Evolutionary conservation across 176 grass and related monocot genomes (phyloP), one percentile per base, ranked within the genome.

Genomic region (Musa beccarii): DNA sequence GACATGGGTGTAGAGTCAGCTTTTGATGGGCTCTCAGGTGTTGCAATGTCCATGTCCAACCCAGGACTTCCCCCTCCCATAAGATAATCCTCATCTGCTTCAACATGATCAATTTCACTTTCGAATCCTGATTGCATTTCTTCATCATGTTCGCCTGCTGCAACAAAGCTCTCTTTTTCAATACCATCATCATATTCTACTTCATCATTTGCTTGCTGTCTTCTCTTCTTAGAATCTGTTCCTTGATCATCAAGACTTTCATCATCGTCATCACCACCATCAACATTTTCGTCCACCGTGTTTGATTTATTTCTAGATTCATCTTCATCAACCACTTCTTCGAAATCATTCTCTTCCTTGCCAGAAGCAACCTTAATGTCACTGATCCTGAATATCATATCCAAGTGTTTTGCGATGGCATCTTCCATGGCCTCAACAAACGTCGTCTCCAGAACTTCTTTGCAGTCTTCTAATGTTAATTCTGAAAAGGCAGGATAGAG

Each of bases 381-480:
- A 80, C 75, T 89, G 23, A 98, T 90, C 84, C 78, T 98, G 78
- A 82, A 67, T 63, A 98, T 72, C 53, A 91, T 77, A 77, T 83
- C 83, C 20, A 98, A 11, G 75, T 98, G 95, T 90, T 74, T 93
- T 98, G 85, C 61, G 2, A 98, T 93, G 69, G 88, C 87, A 77
- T 77, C 81, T 29, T 98, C 95, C 88, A 98, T 89, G 23, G 88
- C 88, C 24, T 84, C 88, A 49, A 91, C 78, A 91, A 98, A 98
- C 22, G 84, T 52, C 74, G 88, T 86, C 62, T 65, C 67, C 52
- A 98, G 80, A 71, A 80, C 69, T 67, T 21, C 10, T 43, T 79
- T 66, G 49, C 90, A 98, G 69, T 89, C 84, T 2, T 89, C 59
- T 52, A 83, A 54, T 49, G 86, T 87, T 76, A 98, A 72, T 17